Evolutionary conservation across 163 green algal species (phyloP), one percentile per base, ranked within the genome.

Genomic region (Chlamydomonas reinhardtii): DNA sequence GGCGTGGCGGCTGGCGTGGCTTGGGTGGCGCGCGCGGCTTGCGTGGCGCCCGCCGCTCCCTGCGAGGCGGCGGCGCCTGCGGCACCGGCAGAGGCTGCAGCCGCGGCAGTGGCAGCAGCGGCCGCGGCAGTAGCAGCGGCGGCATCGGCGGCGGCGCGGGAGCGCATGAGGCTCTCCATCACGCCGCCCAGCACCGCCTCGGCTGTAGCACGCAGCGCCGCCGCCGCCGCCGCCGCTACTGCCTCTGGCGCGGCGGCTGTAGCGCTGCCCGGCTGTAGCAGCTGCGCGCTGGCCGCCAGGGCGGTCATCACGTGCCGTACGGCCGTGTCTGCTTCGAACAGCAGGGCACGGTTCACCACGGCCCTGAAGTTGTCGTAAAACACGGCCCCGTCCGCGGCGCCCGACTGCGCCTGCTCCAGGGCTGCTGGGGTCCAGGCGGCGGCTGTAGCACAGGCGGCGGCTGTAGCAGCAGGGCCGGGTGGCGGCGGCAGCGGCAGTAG

Each of bases 341-440:
- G 59, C 16, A 86, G 6, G 27, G 80, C 80, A 6, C 70, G 80
- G 70, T 86, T 86, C 14, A 86, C 56, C 27, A 71, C 27, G 27
- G 80, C 35, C 27, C 31, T 20, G 56, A 73, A 86, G 54, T 70
- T 79, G 9, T 79, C 80, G 70, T 86, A 86, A 6, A 86, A 73
- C 15, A 56, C 52, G 2, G 56, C 56, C 17, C 70, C 70, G 0
- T 54, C 79, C 12, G 80, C 52, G 9, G 66, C 65, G 6, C 31
- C 52, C 15, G 39, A 68, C 66, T 27, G 31, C 6, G 15, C 66
- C 34, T 15, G 68, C 31, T 27, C 17, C 52, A 62, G 27, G 4
- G 24, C 4, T 24, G 22, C n/a, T 35, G 34, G 6, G 24, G 29
- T 24, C 34, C 8, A 8, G 14, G 74, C 12, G 3, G 24, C 4